Percentiles rank a stretch among this genome's conserved stretches.
Evolutionary conservation across 1,139 yeast species (phyloP).

Genomic region (Taphrina betulina): DNA sequence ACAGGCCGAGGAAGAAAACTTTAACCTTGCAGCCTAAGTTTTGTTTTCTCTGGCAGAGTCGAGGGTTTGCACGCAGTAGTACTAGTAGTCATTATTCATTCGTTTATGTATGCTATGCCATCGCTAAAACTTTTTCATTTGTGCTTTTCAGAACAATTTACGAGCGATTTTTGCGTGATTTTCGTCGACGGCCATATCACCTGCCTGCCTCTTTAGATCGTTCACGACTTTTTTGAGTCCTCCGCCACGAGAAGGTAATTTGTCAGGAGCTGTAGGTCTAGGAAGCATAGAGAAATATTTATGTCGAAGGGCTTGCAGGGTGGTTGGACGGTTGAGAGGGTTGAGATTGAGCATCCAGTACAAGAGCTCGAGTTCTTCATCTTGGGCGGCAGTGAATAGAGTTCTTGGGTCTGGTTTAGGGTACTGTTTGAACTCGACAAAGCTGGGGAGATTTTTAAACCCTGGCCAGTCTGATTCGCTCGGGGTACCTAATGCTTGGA

Average conservation of each 20-base stretch:
- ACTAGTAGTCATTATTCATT: background rate
- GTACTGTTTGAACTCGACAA: conserved; percentile 41
- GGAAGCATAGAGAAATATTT: conserved; percentile 30
- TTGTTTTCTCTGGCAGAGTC: background rate
- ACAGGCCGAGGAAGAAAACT: conserved; percentile 30
- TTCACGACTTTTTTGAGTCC: conserved; percentile 23
- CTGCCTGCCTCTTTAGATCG: conserved; percentile 31
- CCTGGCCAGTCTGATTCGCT: conserved; percentile 92
- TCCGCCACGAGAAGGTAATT: conserved; percentile 25
- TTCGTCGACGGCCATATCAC: conserved; percentile 14
- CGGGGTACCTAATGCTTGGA: conserved; percentile 93
- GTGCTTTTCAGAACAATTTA: conserved; percentile 9
- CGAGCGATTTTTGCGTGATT: conserved; percentile 21
- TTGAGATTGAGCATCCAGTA: conserved; percentile 26
- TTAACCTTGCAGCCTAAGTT: conserved; percentile 16
- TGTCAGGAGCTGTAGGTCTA: conserved; percentile 29
- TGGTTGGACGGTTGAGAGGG: conserved; percentile 34
- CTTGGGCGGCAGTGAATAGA: conserved; percentile 35
- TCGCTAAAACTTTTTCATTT: background rate
- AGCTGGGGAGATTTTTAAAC: conserved; percentile 73
- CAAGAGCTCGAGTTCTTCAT: conserved; percentile 22
- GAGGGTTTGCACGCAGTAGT: background rate
- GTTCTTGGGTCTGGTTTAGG: conserved; percentile 35
- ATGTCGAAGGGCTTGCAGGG: conserved; percentile 30
- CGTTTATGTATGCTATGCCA: background rate